phyloP scores from a whole-genome alignment of 169 alveolate genomes.

The Eimeria maxima region DNA sequence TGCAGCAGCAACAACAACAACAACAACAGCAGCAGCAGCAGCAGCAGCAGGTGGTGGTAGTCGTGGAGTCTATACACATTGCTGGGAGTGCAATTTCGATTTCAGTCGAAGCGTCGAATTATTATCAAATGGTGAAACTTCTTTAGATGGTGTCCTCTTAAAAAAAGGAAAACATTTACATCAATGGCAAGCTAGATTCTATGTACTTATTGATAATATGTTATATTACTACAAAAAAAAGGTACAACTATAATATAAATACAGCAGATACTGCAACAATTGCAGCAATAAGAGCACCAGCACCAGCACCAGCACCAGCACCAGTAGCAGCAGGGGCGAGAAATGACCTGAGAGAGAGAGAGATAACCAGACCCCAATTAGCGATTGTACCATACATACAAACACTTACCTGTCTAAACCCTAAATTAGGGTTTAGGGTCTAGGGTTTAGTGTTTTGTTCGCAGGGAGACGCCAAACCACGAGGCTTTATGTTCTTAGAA shows the following conservation, averaged over 20 bases:
- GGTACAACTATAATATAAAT: neutral
- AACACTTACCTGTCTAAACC: neutral
- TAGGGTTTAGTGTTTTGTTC: neutral
- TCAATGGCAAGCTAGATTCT: conserved; percentile 91
- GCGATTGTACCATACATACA: too few relatives aligned
- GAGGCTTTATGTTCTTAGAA: conserved; percentile 93
- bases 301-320: too few relatives aligned
- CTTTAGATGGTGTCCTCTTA: conserved; percentile 90
- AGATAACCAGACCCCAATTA: neutral
- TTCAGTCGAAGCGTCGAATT: conserved; percentile 85
- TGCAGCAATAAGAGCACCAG: too few relatives aligned
- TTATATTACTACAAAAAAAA: conserved; percentile 90
- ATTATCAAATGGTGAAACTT: conserved; percentile 77
- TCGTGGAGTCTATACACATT: conserved; percentile 68
- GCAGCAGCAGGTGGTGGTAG: conserved; percentile 20
- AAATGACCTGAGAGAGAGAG: neutral
- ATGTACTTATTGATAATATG: conserved; percentile 90
- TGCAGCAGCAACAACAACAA: conserved; percentile 18
- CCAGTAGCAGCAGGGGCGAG: too few relatives aligned
- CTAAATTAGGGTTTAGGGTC: neutral
- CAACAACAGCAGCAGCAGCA: conserved; percentile 17
- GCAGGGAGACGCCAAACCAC: conserved; percentile 88
- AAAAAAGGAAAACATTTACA: conserved; percentile 91
- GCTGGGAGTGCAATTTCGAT: conserved; percentile 87
- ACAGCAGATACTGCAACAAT: too few relatives aligned